Evolutionary conservation across 257 asterid genomes (phyloP), one percentile per base, ranked within the genome.

Genomic region (Lycium barbarum): DNA sequence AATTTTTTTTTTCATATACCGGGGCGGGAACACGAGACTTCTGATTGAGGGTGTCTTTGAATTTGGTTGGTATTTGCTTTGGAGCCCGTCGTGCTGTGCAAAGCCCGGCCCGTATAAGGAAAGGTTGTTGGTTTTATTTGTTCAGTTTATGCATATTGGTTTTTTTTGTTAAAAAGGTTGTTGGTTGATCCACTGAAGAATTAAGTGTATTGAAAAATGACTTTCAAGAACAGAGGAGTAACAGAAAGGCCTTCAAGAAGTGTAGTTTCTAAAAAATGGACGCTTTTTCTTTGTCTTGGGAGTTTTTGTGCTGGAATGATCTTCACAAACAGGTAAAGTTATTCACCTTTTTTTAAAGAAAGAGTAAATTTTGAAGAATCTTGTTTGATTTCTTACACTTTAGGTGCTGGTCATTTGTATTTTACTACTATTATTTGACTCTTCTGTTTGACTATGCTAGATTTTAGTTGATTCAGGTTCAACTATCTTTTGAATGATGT

Each of bases 301-400:
- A 90, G 98, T 80, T 95, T 95, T 74, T 93, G 89, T 58, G 89
- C 92, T 22, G 99, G 99, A 72, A 57, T 95, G 90, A 61, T 95
- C 92, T 90, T 94, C 90, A 94, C 97, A 79, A 91, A 90, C 85
- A 94, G 99, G 99, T 94, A 88, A 73, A 62, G 0, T 80, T n/a
- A n/a, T 62, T 38, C 61, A 22, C 43, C 26, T 81, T 35, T 55
- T 53, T 20, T 6, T 55, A 40, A 20, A 13, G 26, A 82, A 82
- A 13, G 49, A 40, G 45, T 65, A 33, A 33, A 40, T 13, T 81
- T 38, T 18, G 33, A 72, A 51, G 59, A 78, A 54, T 61, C 33
- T 81, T 61, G 72, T n/a, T 81, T 6, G 45, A 81, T 62, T 5
- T 22, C 35, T 80, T 22, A 81, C 58, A 43, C 18, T 81, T 7